phyloP scores from a whole-genome alignment of 257 asterid species.

The Thymus quinquecostatus region DNA sequence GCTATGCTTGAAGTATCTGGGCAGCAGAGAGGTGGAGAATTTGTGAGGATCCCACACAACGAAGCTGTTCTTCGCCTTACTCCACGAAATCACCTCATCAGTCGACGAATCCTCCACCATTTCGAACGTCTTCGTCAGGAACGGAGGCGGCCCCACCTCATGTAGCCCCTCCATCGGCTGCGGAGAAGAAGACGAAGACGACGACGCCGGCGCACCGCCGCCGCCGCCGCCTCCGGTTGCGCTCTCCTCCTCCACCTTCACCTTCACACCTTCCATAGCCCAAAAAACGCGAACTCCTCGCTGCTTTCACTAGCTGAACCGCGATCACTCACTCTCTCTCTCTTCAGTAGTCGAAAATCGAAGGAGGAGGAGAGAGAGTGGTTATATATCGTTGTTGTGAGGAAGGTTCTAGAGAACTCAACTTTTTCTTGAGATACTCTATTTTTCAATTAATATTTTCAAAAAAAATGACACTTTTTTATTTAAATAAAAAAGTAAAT shows the following conservation, averaged over 20 bases:
- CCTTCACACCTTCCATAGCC: slow-evolving; percentile 39
- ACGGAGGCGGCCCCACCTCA: slow-evolving; percentile 89
- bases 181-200: slow-evolving; percentile 51
- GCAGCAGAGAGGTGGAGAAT: slow-evolving; percentile 81
- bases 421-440: neutral
- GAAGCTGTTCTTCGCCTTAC: slow-evolving; percentile 73
- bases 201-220: slow-evolving; percentile 22
- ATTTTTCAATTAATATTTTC: neutral
- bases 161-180: slow-evolving; percentile 86
- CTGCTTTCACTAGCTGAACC: neutral
- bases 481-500: no score
- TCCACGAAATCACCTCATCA: slow-evolving; percentile 85
- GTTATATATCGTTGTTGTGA: slow-evolving; percentile 20
- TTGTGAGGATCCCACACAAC: slow-evolving; percentile 79
- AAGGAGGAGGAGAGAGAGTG: neutral
- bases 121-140: slow-evolving; percentile 74
- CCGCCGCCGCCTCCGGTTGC: neutral
- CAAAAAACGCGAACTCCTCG: neutral
- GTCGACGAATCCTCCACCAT: slow-evolving; percentile 93
- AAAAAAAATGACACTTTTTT: no score
- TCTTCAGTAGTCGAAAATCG: slow-evolving; percentile 10
- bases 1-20: slow-evolving; percentile 81
- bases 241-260: slow-evolving; percentile 56
- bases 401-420: slow-evolving; percentile 42
- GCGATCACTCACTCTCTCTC: neutral